phyloP scores from a whole-genome alignment of 306 rosid genomes.

The Begonia masoniana region DNA sequence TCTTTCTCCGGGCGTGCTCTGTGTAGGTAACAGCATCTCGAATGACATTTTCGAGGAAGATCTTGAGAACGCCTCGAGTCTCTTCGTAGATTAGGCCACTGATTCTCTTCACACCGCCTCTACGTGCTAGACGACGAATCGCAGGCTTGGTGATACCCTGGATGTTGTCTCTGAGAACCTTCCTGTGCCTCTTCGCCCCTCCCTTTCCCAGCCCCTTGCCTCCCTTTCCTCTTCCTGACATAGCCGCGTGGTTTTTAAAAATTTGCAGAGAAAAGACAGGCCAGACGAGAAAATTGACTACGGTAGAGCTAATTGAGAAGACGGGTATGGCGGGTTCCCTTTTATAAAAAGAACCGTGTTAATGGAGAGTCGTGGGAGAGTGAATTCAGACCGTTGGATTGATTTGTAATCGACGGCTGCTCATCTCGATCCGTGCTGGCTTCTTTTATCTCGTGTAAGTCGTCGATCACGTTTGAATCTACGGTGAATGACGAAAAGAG shows the following conservation, averaged over 20 bases:
- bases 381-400: neutral
- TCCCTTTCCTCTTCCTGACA: constrained; percentile 3
- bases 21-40: constrained; percentile 6
- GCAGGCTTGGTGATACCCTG: constrained; percentile 3
- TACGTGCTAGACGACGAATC: constrained; percentile 7
- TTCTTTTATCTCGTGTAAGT: neutral
- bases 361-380: neutral
- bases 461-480: neutral
- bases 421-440: neutral
- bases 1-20: constrained; percentile 9
- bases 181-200: constrained; percentile 7
- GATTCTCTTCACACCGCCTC: constrained; percentile 4
- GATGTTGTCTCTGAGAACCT: constrained; percentile 4
- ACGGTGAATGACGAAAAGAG: neutral
- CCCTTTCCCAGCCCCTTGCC: constrained; percentile 8
- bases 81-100: constrained; percentile 2
- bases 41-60: constrained; percentile 1
- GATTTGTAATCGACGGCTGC: neutral
- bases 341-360: no score
- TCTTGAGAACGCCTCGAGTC: constrained; percentile 2
- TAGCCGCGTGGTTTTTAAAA: neutral
- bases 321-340: no score
- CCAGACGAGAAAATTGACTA: neutral
- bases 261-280: no score
- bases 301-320: neutral